phyloP scores from a whole-genome alignment of 176 grass and related monocot genomes.

The Coix lacrymajobi region DNA sequence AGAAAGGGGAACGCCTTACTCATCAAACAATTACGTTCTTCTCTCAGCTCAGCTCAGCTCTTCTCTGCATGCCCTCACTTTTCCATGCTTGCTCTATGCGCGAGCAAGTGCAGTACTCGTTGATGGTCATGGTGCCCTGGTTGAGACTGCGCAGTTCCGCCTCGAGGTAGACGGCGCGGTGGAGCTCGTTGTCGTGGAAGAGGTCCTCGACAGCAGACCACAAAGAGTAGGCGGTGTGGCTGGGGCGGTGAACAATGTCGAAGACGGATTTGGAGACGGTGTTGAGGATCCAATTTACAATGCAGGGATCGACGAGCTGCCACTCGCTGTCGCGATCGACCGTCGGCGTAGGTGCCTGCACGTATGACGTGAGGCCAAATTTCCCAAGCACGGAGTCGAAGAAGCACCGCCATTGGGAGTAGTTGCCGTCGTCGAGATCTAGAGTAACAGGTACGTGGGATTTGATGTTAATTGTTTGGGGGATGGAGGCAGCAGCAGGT shows the following conservation, averaged over 20 bases:
- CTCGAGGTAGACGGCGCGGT: not conserved
- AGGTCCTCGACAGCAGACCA: not conserved
- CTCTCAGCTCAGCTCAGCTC: no score
- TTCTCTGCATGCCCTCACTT: no score
- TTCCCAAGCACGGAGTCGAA: not conserved
- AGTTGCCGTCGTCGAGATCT: not conserved
- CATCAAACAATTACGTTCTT: no score
- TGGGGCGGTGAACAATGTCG: not conserved
- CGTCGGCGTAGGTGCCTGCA: accelerated
- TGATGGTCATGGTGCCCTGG: not conserved
- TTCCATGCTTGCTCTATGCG: no score
- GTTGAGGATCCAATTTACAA: not conserved
- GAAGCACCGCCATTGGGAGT: not conserved
- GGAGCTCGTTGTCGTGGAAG: not conserved
- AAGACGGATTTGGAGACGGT: not conserved
- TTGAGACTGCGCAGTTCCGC: not conserved
- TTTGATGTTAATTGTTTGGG: no score
- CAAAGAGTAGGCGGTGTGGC: not conserved
- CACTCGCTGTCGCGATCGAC: not conserved
- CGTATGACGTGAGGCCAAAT: not conserved
- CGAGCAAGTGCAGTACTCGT: not conserved
- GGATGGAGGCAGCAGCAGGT: no score
- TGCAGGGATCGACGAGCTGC: not conserved
- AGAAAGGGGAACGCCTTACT: no score
- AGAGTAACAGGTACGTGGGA: not conserved